Percentiles rank a stretch among this genome's conserved stretches.
Evolutionary conservation across 2,329 filamentous ascomycete genomes (phyloP).

Genomic region (Balansia obtecta): DNA sequence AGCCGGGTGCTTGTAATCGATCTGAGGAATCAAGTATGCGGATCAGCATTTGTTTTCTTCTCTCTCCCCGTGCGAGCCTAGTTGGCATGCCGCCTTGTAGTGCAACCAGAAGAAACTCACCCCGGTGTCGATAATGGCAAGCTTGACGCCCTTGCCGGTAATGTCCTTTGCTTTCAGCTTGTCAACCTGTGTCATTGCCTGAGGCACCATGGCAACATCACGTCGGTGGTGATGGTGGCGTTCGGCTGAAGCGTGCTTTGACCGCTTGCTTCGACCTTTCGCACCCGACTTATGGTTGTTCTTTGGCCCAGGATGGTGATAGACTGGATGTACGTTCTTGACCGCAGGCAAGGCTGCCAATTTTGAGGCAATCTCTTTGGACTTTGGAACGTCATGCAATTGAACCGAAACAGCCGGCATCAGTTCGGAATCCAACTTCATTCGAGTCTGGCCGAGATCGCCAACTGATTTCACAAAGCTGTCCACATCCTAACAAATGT

Average conservation of each 20-base stretch:
- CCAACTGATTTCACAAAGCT: slow-evolving; percentile 9
- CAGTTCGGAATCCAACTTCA: slow-evolving; percentile 36
- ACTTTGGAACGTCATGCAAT: slow-evolving; percentile 32
- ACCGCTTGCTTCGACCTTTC: slow-evolving; percentile 12
- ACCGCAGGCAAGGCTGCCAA: slow-evolving; percentile 31
- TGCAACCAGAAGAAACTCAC: slow-evolving; percentile 22
- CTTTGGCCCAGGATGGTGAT: slow-evolving; percentile 30
- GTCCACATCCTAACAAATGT: slow-evolving; percentile 8
- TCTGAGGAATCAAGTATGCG: slow-evolving; percentile 17
- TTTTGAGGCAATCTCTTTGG: slow-evolving; percentile 28
- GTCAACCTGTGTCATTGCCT: slow-evolving; percentile 47
- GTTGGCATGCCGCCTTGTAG: too few species aligned
- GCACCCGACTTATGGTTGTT: slow-evolving; percentile 33
- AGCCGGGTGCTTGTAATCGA: slow-evolving; percentile 51
- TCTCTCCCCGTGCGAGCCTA: too few species aligned
- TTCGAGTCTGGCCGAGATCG: slow-evolving; percentile 29
- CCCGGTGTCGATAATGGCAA: slow-evolving; percentile 42
- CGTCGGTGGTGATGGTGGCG: too few species aligned
- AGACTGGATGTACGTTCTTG: slow-evolving; percentile 37
- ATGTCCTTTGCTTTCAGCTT: slow-evolving; percentile 35
- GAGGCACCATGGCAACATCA: too few species aligned
- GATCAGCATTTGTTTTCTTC: background rate
- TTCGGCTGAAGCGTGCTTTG: too few species aligned
- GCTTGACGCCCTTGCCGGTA: slow-evolving; percentile 38
- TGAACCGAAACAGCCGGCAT: slow-evolving; percentile 44